These are phyloP conservation scores for Plenodomus lindquistii DNA, from an alignment of 2,329 filamentous ascomycete species.

Conservation along the genomic window DNA sequence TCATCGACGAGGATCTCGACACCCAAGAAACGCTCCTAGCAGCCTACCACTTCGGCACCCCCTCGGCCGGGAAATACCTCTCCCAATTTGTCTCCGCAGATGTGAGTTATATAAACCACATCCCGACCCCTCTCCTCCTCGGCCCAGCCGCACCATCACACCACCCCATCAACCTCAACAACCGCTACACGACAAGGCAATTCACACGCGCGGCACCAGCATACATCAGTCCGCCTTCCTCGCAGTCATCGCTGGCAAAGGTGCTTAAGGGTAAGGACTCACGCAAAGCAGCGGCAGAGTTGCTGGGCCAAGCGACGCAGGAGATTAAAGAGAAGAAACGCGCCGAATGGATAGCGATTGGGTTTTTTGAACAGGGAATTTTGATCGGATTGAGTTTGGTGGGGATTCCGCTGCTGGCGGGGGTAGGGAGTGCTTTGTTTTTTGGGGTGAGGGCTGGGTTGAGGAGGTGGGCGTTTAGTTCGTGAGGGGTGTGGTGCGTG, in stretches of 20 bases:
- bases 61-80: conserved; percentile 61
- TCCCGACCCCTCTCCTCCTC: conserved; percentile 59
- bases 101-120: conserved; percentile 60
- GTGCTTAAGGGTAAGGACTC: conserved; percentile 13
- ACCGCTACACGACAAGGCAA: conserved; percentile 21
- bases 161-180: conserved; percentile 19
- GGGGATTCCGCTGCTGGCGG: conserved; percentile 35
- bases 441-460: conserved; percentile 31
- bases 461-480: conserved; percentile 19
- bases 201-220: conserved; percentile 25
- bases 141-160: conserved; percentile 28
- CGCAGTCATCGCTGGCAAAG: conserved; percentile 23
- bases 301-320: conserved; percentile 18
- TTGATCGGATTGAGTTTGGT: conserved; percentile 43
- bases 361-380: conserved; percentile 38
- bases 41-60: conserved; percentile 58
- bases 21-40: conserved; percentile 43
- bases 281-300: conserved; percentile 12
- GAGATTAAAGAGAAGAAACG: conserved; percentile 41
- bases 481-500: neutral
- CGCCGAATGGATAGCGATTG: conserved; percentile 34
- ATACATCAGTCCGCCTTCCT: conserved; percentile 12
- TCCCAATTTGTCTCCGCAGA: conserved; percentile 59
- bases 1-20: conserved; percentile 43
- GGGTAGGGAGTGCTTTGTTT: conserved; percentile 29